phyloP scores from a whole-genome alignment of 768 basidiomycete species.

The Russula vinacea region DNA sequence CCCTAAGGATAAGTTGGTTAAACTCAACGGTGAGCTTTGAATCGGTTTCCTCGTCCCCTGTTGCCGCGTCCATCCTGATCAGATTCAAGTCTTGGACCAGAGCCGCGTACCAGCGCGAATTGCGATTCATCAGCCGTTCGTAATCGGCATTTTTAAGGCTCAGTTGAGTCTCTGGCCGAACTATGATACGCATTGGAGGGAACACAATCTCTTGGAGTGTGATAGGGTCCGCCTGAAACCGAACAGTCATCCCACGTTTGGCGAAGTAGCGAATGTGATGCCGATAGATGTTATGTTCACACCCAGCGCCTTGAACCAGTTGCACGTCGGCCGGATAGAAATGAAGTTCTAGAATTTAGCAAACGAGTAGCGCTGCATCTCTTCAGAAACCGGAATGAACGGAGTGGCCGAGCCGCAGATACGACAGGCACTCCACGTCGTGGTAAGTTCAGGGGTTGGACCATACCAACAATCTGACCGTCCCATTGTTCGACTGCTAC shows the following conservation, averaged over 20 bases:
- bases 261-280: constrained; percentile 93
- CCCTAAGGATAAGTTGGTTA: constrained; percentile 63
- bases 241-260: constrained; percentile 75
- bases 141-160: constrained; percentile 92
- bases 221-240: constrained; percentile 83
- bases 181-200: constrained; percentile 81
- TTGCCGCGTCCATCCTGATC: constrained; percentile 75
- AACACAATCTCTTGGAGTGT: constrained; percentile 82
- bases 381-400: constrained; percentile 84
- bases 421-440: constrained; percentile 88
- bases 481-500: constrained; percentile 90
- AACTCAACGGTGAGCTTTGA: constrained; percentile 59
- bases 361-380: constrained; percentile 92
- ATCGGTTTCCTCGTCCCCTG: constrained; percentile 71
- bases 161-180: constrained; percentile 83
- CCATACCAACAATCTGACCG: constrained; percentile 64
- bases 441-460: constrained; percentile 71
- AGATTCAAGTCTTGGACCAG: constrained; percentile 72
- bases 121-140: constrained; percentile 66
- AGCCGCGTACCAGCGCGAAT: constrained; percentile 69
- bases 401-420: constrained; percentile 76
- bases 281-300: constrained; percentile 91
- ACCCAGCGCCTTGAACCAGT: constrained; percentile 82
- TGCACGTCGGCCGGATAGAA: constrained; percentile 90
- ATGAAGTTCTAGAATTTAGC: constrained; percentile 94